Conservation (phyloP, 2,329 filamentous ascomycete genomes). For the Pseudogymnoascus sp. region DNA sequence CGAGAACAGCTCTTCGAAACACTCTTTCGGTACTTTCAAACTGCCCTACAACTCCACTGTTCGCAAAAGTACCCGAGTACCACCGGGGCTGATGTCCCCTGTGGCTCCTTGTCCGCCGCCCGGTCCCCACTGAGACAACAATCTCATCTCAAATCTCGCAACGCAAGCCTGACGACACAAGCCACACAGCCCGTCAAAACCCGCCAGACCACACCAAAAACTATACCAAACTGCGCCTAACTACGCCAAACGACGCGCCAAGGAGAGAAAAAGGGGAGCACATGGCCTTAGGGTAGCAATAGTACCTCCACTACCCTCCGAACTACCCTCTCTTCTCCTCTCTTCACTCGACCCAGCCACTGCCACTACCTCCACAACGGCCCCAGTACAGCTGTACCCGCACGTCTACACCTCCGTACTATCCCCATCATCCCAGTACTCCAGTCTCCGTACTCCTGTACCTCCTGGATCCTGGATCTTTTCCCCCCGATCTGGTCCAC, state of each 20-base stretch:
- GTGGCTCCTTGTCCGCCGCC: not conserved
- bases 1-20: not conserved
- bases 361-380: not conserved
- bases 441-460: not conserved
- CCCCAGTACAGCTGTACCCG: not conserved
- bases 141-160: not conserved
- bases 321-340: not conserved
- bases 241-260: not conserved
- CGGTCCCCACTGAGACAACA: not conserved
- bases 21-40: too few species aligned
- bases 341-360: not conserved
- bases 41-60: too few species aligned
- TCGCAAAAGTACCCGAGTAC: not conserved
- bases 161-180: not conserved
- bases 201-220: not conserved
- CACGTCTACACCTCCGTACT: not conserved
- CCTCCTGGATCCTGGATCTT: not conserved
- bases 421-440: not conserved
- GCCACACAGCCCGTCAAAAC: not conserved
- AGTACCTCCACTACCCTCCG: not conserved
- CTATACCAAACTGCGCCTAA: not conserved
- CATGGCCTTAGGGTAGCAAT: not conserved
- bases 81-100: not conserved
- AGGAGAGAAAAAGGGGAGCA: not conserved
- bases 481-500: not conserved